Base-by-base conservation (phyloP, 306 rosid species). In the Oxytropis ochrocephala region DNA sequence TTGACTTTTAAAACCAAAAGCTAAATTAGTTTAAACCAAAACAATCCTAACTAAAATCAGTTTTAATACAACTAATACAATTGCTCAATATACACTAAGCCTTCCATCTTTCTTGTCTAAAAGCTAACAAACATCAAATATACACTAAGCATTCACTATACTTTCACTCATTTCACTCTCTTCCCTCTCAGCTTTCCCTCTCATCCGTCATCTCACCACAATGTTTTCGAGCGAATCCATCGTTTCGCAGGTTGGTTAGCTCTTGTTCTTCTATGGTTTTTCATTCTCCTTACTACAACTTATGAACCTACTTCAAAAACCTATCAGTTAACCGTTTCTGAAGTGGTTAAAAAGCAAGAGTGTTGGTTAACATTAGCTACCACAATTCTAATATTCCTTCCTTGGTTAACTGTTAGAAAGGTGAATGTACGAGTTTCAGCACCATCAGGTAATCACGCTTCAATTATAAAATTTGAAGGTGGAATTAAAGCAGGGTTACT, bases 151-250 rank as follows among this genome's bases (percentile, higher is more conserved):
- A 4, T 69, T 66, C n/a, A 11, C 77, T 52, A 82, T 89, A 44
- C 92, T 89, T 35, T 59, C 70, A 30, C 92, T 89, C 51, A 84
- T 89, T 10, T 79, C 73, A 5, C 83, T 86, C 14, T 77, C 88
- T 69, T 86, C 90, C 8, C 72, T 86, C 1, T 82, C 96, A 0
- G 96, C 88, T 8, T 86, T 86, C 74, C 96, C 96, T 6, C 82
- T 89, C 1, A 21, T 89, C 8, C 90, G 96, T 10, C 96, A 85
- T 44, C 87, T 89, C 87, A 89, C 35, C 92, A 89, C 75, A 89
- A 89, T 39, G 47, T 81, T 11, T 89, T 86, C 27, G 90, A 89
- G 79, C 56, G 96, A 24, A 81, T 74, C 0, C 90, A 89, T 75
- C 83, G 92, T 0, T 89, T 89, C 1, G 77, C 88, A 1, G 92